A percentile compares a stretch with the other conserved stretches of the same genome.
Evolutionary conservation across 164 flowering plant genomes (phyloP).

Genomic region (Akebia trifoliata): DNA sequence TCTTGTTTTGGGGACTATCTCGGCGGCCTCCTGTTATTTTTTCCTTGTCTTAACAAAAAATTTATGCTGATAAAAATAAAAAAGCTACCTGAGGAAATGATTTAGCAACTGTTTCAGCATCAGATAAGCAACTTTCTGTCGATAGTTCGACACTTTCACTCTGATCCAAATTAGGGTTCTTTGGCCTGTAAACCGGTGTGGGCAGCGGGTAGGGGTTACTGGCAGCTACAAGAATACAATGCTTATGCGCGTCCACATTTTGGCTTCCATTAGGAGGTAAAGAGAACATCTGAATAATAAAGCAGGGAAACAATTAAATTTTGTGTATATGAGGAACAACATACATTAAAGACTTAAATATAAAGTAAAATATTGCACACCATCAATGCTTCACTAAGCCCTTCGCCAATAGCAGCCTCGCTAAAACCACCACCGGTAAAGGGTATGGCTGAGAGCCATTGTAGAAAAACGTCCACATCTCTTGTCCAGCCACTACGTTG

Average conservation of each 20-base stretch:
- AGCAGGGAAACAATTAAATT: slow-evolving; percentile 7
- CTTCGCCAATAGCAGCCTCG: slow-evolving; percentile 94
- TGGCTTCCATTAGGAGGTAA: slow-evolving; percentile 39
- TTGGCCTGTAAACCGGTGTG: slow-evolving; percentile 73
- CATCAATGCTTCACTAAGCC: slow-evolving; percentile 87
- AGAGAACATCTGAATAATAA: slow-evolving; percentile 32
- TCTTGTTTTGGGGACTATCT: too few relatives aligned
- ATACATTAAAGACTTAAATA: neutral
- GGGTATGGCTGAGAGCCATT: slow-evolving; percentile 74
- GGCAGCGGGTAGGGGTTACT: slow-evolving; percentile 86
- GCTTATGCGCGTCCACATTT: slow-evolving; percentile 56
- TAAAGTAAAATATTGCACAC: slow-evolving; percentile 26
- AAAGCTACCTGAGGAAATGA: slow-evolving; percentile 59
- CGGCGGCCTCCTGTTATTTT: too few relatives aligned
- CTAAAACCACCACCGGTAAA: slow-evolving; percentile 89
- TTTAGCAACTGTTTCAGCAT: slow-evolving; percentile 86
- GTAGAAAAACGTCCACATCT: slow-evolving; percentile 62
- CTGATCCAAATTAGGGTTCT: slow-evolving; percentile 42
- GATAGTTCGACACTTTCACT: slow-evolving; percentile 49
- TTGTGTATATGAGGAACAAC: neutral
- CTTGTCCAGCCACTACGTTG: slow-evolving; percentile 90
- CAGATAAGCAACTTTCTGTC: slow-evolving; percentile 52
- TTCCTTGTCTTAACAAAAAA: neutral
- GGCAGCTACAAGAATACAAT: slow-evolving; percentile 89
- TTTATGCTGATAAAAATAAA: neutral